These are phyloP conservation scores for Suillus hirtellus DNA, from an alignment of 768 basidiomycete species.

Conservation along the genomic window DNA sequence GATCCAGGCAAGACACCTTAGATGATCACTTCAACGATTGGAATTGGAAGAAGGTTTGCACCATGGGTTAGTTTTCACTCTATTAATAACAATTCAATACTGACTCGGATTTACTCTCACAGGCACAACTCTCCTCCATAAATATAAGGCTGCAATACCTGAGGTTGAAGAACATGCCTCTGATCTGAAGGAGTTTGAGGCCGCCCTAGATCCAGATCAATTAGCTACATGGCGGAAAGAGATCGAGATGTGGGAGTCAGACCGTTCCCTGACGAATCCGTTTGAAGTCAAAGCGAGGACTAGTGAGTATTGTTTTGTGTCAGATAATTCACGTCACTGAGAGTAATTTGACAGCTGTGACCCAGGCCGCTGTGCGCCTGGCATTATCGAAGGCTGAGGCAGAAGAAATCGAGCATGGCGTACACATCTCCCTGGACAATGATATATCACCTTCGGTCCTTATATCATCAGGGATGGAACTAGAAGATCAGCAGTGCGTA, in stretches of 20 bases:
- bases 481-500: slow-evolving; percentile 38
- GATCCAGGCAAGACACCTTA: no score
- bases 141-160: background rate
- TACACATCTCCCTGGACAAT: background rate
- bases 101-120: no score
- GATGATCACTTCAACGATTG: no score
- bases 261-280: slow-evolving; percentile 23
- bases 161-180: background rate
- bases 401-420: slow-evolving; percentile 8
- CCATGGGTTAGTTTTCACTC: no score
- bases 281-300: slow-evolving; percentile 13
- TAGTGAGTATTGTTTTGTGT: slow-evolving; percentile 4
- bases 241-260: slow-evolving; percentile 26
- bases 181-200: slow-evolving; percentile 2
- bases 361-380: slow-evolving; percentile 17
- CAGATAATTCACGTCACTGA: background rate
- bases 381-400: slow-evolving; percentile 27
- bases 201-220: background rate
- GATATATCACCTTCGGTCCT: slow-evolving; percentile 25
- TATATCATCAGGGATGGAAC: slow-evolving; percentile 30
- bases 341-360: slow-evolving; percentile 13
- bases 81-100: no score
- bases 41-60: no score
- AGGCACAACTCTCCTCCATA: no score
- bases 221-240: slow-evolving; percentile 20